phyloP scores from a whole-genome alignment of 2,329 filamentous ascomycete species.

The Canariomyces notabilis region DNA sequence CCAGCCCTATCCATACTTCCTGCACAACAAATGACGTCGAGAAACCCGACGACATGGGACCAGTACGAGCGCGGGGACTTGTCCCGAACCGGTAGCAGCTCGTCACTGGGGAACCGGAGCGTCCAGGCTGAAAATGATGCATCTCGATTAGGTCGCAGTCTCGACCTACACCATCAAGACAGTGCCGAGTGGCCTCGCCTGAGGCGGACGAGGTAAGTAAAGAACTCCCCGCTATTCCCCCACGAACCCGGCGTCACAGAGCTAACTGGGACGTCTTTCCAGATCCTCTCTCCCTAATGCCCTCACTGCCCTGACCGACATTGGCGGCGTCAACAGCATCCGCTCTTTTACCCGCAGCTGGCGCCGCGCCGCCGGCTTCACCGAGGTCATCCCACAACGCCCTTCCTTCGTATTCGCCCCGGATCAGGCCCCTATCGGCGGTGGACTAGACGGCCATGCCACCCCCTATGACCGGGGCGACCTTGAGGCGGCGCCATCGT shows the following conservation, averaged over 20 bases:
- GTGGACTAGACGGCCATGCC: slow-evolving; percentile 31
- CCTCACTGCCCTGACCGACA: slow-evolving; percentile 57
- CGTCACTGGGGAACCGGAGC: slow-evolving; percentile 37
- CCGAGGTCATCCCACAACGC: slow-evolving; percentile 76
- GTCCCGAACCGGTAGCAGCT: slow-evolving; percentile 38
- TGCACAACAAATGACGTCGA: slow-evolving; percentile 25
- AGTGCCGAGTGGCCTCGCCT: slow-evolving; percentile 28
- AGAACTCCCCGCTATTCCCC: slow-evolving; percentile 18
- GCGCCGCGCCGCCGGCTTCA: slow-evolving; percentile 84
- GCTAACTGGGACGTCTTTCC: slow-evolving; percentile 15
- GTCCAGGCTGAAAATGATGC: slow-evolving; percentile 42
- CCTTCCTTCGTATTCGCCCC: slow-evolving; percentile 66
- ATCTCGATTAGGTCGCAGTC: slow-evolving; percentile 38
- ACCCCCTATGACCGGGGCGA: slow-evolving; percentile 40
- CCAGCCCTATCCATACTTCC: too few relatives aligned
- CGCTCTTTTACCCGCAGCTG: slow-evolving; percentile 90
- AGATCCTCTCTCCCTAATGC: slow-evolving; percentile 57
- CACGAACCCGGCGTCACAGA: neutral
- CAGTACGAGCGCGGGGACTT: slow-evolving; percentile 41
- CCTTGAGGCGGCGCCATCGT: slow-evolving; percentile 34
- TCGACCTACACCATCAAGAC: slow-evolving; percentile 33
- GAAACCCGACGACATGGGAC: slow-evolving; percentile 42
- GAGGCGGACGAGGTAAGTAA: slow-evolving; percentile 34
- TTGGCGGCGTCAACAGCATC: slow-evolving; percentile 88
- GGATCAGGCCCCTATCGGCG: slow-evolving; percentile 41